Conservation (phyloP, 495 filamentous ascomycete species). For the Hyaloscypha variabilis region DNA sequence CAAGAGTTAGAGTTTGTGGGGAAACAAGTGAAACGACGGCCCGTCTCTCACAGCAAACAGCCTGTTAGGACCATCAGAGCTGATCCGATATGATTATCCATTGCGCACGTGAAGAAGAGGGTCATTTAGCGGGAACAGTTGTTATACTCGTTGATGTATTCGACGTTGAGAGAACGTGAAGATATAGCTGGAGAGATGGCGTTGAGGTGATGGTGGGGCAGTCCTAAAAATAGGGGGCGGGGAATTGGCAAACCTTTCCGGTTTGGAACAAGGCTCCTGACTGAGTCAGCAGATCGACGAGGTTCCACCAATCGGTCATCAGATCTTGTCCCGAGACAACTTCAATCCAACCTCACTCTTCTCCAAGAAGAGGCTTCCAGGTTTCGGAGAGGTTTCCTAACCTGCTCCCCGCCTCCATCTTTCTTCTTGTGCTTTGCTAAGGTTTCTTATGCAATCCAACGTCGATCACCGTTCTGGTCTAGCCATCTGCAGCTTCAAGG, state of each 20-base stretch:
- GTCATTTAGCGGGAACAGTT: background rate
- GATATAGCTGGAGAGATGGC: background rate
- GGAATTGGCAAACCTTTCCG: background rate
- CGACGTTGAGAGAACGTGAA: background rate
- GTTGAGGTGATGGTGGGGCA: background rate
- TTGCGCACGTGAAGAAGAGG: background rate
- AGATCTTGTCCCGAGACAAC: background rate
- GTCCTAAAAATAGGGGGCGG: background rate
- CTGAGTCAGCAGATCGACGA: background rate
- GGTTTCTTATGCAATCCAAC: too few relatives aligned
- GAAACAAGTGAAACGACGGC: background rate
- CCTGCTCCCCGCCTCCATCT: too few relatives aligned
- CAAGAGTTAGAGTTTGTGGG: background rate
- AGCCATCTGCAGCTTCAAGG: background rate
- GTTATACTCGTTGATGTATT: background rate
- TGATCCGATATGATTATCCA: conserved; percentile 7
- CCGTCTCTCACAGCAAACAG: background rate
- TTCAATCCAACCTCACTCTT: background rate
- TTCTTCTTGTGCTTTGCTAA: too few relatives aligned
- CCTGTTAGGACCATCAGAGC: background rate
- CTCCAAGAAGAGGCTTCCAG: background rate
- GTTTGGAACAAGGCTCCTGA: background rate
- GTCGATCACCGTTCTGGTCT: background rate
- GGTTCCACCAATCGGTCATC: background rate
- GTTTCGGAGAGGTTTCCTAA: too few relatives aligned